Base-by-base conservation (phyloP, 2,329 filamentous ascomycete species). In the Blastomyces emzantsi region DNA sequence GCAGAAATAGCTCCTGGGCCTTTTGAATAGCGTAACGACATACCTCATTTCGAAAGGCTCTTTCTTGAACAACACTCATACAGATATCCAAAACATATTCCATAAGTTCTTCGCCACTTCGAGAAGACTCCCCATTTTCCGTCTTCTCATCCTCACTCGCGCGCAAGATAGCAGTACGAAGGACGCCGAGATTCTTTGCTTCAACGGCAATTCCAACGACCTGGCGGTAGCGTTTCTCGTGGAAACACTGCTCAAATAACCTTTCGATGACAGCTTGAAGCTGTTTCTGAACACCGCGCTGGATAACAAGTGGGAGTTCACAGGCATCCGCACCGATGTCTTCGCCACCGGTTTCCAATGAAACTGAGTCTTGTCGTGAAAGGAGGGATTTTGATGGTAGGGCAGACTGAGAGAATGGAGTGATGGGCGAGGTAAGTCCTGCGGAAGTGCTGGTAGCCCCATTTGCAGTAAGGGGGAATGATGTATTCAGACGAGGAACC, bases 131-230 rank as follows among this genome's bases (percentile, higher is more conserved):
- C 3, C 74, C 75, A 47, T 79, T 76, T 73, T 87, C 86, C 72
- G 85, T 83, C 78, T 89, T 91, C 76, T 92, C 90, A 68, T 95
- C 91, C 60, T 92, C 86, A 72, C 87, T 92, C n/a, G 90, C 93
- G 43, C 91, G 87, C 74, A 94, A 85, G 72, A 99, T 97, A 49
- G 94, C 90, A 64, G 87, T 84, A 66, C 90, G 87, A 52, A 99
- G 83, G 41, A 97, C 89, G 63, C 94, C 89, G 22, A 97, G 82
- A 72, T 94, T 95, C 75, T 92, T 90, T 65, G 94, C 92, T 77
- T 99, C 94, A 45, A 99, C 89, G 11, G 94, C 92, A 69, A 99
- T 97, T 63, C 94, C 94, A 54, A 99, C 90, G 8, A 99, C 94
- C 76, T 99, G 94, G 69, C 91, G 88, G 77, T 97, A 99, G 66